These are phyloP conservation scores for Lignosus rhinocerotis DNA, from an alignment of 1,284 basidiomycete species.

Conservation along the genomic window DNA sequence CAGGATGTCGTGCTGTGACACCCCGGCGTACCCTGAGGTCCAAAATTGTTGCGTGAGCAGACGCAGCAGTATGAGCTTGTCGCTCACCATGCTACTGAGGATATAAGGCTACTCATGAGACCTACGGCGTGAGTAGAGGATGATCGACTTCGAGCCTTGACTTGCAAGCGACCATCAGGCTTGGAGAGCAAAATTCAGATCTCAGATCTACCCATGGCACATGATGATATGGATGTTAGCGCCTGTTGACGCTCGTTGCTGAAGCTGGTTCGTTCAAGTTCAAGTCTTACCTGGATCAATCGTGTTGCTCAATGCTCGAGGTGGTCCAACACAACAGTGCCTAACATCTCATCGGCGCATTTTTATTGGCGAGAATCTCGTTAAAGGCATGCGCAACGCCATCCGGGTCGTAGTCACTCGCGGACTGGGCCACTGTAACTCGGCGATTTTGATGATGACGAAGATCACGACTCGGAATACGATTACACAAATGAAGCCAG, in stretches of 20 bases:
- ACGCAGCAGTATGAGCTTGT: not conserved
- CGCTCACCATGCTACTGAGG: constrained; percentile 50
- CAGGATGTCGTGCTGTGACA: constrained; percentile 73
- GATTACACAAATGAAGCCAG: too few relatives aligned
- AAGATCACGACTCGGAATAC: too few relatives aligned
- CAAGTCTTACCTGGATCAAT: too few relatives aligned
- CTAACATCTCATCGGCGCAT: too few relatives aligned
- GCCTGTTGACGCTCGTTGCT: not conserved
- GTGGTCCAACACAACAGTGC: too few relatives aligned
- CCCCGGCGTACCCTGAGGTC: constrained; percentile 82
- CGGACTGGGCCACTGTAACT: too few relatives aligned
- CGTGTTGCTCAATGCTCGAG: too few relatives aligned
- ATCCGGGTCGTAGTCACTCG: too few relatives aligned
- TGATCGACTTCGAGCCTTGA: not conserved
- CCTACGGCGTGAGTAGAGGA: not conserved
- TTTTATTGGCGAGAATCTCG: too few relatives aligned
- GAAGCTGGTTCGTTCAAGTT: too few relatives aligned
- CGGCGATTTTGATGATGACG: too few relatives aligned
- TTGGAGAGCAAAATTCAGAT: constrained; percentile 22
- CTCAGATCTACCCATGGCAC: constrained; percentile 13
- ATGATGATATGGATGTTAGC: not conserved
- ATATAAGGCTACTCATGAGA: constrained; percentile 72
- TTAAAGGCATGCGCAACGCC: too few relatives aligned
- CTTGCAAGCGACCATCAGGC: not conserved
- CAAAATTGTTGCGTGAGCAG: constrained; percentile 3